Evolutionary conservation across 23 red algal genomes (phyloP).

Genomic region (Chondrus crispus): DNA sequence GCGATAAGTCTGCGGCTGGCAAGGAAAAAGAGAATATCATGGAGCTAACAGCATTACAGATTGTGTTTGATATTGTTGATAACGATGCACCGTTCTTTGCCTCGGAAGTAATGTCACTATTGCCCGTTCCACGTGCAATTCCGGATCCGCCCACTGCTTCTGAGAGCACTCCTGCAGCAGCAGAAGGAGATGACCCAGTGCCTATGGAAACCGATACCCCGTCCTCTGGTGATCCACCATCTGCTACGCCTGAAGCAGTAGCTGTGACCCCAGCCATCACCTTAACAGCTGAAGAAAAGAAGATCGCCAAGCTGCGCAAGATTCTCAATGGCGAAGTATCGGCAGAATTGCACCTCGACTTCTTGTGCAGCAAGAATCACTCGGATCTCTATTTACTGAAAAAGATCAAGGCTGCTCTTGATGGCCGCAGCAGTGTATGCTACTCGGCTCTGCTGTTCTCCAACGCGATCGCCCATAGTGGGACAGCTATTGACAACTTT

Average conservation of each 20-base stretch:
- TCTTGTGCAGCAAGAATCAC: slow-evolving; percentile 79
- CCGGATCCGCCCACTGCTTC: neutral
- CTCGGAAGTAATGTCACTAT: slow-evolving; percentile 33
- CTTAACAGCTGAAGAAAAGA: slow-evolving; percentile 3
- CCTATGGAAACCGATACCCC: slow-evolving; percentile 44
- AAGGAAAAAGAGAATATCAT: slow-evolving; percentile 46
- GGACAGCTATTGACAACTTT: slow-evolving; percentile 95
- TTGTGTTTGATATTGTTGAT: slow-evolving; percentile 93
- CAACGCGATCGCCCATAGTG: slow-evolving; percentile 86
- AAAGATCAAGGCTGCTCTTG: slow-evolving; percentile 78
- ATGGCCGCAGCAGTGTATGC: slow-evolving; percentile 77
- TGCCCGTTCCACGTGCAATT: slow-evolving; percentile 40
- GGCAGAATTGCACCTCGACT: slow-evolving; percentile 85
- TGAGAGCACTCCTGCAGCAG: neutral
- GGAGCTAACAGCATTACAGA: slow-evolving; percentile 83
- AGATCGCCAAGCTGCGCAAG: slow-evolving; percentile 50
- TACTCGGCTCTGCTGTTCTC: slow-evolving; percentile 89
- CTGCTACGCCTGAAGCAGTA: neutral
- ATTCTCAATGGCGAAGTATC: slow-evolving; percentile 76
- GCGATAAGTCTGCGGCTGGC: neutral
- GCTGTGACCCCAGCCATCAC: neutral
- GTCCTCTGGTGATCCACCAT: neutral
- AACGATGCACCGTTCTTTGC: slow-evolving; percentile 86
- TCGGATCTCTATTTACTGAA: slow-evolving; percentile 84
- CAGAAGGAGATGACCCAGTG: slow-evolving; percentile 24